A percentile compares a stretch with the other conserved stretches of the same genome.
These are phyloP conservation scores for Ophiostoma sp. DNA, from an alignment of 2,329 filamentous ascomycete species.

Conservation along the genomic window DNA sequence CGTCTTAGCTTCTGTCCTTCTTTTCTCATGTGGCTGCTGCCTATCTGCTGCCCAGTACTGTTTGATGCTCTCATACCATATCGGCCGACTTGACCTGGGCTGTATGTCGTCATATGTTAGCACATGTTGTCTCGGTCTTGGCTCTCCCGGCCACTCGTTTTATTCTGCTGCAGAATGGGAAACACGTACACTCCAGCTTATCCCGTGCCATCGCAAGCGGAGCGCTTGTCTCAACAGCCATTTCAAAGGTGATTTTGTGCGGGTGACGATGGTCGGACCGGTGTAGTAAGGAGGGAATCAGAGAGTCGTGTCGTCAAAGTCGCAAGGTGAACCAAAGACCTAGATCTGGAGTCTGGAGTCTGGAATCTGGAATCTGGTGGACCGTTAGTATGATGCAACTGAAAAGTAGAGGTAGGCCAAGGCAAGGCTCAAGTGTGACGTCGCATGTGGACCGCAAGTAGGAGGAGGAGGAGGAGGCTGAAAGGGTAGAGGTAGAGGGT, in stretches of 20 bases:
- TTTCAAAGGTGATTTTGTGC: constrained; percentile 2
- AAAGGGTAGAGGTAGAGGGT: not conserved
- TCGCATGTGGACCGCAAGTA: not conserved
- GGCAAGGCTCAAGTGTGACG: not conserved
- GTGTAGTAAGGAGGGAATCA: not conserved
- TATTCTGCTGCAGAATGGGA: not conserved
- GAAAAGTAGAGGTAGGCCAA: not conserved
- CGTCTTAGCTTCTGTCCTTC: not conserved
- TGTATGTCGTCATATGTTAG: constrained; percentile 38
- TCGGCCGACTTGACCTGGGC: constrained; percentile 97
- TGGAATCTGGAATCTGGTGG: not conserved
- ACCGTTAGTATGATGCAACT: not conserved
- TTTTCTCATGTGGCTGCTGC: not conserved
- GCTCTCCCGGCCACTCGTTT: not conserved
- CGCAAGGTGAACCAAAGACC: not conserved
- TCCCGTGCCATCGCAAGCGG: constrained; percentile 56
- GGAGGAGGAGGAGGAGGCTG: not conserved
- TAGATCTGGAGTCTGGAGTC: not conserved
- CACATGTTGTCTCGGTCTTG: not conserved
- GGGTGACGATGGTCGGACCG: not conserved
- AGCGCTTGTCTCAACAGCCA: constrained; percentile 32
- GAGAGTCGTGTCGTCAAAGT: not conserved
- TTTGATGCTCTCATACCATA: constrained; percentile 63
- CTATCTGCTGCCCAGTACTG: not conserved
- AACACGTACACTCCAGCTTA: constrained; percentile 65